A percentile compares a stretch with the other conserved stretches of the same genome.
These are phyloP conservation scores for Pogostemon cablin DNA, from an alignment of 257 asterid species.

Conservation along the genomic window DNA sequence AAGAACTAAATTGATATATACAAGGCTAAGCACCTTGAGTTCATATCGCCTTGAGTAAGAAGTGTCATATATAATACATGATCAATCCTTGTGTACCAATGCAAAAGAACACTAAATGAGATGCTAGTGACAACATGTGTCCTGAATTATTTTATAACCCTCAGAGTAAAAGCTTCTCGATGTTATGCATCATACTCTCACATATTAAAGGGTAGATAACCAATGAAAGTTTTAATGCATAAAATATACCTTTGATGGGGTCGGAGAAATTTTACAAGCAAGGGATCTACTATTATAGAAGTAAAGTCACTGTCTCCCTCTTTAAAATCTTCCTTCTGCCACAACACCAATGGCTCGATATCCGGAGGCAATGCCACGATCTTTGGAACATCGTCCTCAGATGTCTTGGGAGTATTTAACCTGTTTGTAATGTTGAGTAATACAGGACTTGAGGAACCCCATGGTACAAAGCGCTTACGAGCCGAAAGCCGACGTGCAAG, in stretches of 20 bases:
- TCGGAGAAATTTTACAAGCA: conserved; percentile 91
- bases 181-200: conserved; percentile 18
- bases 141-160: conserved; percentile 19
- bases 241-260: conserved; percentile 87
- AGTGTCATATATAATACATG: background rate
- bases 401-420: conserved; percentile 40
- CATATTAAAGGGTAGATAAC: conserved; percentile 22
- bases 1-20: conserved; percentile 19
- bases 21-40: conserved; percentile 16
- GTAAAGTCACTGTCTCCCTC: conserved; percentile 40
- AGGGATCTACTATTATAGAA: conserved; percentile 66
- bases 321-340: conserved; percentile 73
- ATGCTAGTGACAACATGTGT: conserved; percentile 22
- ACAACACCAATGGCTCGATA: conserved; percentile 82
- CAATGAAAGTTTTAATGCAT: conserved; percentile 18
- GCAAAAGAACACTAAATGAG: conserved; percentile 23
- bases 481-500: conserved; percentile 79
- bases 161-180: background rate
- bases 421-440: conserved; percentile 67
- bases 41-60: conserved; percentile 26
- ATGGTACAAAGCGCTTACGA: conserved; percentile 93
- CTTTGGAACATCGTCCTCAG: conserved; percentile 50
- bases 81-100: conserved; percentile 16
- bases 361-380: conserved; percentile 70
- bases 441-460: conserved; percentile 85